A percentile compares a stretch with the other conserved stretches of the same genome.
Evolutionary conservation across 176 grass and related monocot genomes (phyloP).

Genomic region (Rhynchospora tenuis): DNA sequence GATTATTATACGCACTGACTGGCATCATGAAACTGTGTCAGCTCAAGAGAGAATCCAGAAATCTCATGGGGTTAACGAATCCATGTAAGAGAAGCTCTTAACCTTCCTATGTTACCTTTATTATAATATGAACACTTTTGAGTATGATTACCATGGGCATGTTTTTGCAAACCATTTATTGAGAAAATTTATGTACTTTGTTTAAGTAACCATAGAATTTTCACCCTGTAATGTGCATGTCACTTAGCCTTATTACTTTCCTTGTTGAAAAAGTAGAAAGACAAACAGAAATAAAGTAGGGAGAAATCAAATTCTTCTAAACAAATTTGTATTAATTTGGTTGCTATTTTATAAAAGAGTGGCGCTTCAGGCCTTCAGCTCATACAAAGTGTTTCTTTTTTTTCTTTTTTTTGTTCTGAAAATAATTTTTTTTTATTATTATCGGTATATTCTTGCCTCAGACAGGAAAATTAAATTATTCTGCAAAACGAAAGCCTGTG

Average conservation of each 20-base stretch:
- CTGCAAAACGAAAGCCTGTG: too few species aligned
- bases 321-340: neutral
- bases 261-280: neutral
- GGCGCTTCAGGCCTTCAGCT: neutral
- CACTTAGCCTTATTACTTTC: neutral
- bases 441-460: neutral
- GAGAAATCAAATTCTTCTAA: neutral
- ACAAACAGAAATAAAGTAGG: neutral
- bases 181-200: neutral
- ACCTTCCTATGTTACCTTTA: neutral
- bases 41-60: conserved; percentile 35
- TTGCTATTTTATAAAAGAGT: neutral
- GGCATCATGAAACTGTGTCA: conserved; percentile 58
- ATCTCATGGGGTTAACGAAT: conserved; percentile 13
- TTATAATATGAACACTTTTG: neutral
- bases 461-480: neutral
- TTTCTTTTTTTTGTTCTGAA: neutral
- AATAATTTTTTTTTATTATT: neutral
- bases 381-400: neutral
- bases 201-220: neutral
- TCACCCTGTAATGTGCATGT: neutral
- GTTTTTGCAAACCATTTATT: neutral
- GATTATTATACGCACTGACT: conserved; percentile 57
- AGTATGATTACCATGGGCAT: neutral
- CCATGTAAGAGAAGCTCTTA: neutral